These are phyloP conservation scores for Pichia nakasei DNA, from an alignment of 805 yeast species.

Conservation along the genomic window DNA sequence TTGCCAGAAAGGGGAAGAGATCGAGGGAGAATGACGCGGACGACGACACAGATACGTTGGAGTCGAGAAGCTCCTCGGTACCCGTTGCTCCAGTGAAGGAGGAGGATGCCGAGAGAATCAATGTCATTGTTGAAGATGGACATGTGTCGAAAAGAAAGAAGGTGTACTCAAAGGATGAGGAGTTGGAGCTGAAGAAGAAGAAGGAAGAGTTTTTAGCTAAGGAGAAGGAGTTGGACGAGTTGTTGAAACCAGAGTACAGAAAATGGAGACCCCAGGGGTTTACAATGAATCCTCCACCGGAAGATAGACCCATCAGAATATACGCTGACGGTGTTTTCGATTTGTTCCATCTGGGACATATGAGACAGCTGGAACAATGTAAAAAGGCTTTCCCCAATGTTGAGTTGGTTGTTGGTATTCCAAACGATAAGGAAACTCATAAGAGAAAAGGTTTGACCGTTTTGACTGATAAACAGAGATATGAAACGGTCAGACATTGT, in stretches of 20 bases:
- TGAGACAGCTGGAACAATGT: slow-evolving; percentile 96
- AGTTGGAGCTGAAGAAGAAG: slow-evolving; percentile 18
- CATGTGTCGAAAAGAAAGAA: slow-evolving; percentile 5
- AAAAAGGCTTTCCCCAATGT: slow-evolving; percentile 85
- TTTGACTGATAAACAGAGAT: slow-evolving; percentile 75
- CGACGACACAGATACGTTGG: neutral
- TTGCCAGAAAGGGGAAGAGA: slow-evolving; percentile 6
- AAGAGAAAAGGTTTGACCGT: slow-evolving; percentile 91
- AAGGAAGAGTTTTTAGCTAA: slow-evolving; percentile 23
- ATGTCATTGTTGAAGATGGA: neutral
- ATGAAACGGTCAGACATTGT: slow-evolving; percentile 88
- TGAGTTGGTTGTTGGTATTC: slow-evolving; percentile 81
- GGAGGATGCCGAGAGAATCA: neutral
- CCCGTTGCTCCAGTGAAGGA: neutral
- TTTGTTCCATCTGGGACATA: slow-evolving; percentile 92
- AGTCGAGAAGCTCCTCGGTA: neutral
- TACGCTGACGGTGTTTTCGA: slow-evolving; percentile 99
- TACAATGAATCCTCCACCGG: slow-evolving; percentile 73
- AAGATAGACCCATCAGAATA: slow-evolving; percentile 78
- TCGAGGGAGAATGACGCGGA: slow-evolving; percentile 1
- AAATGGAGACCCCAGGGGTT: slow-evolving; percentile 76
- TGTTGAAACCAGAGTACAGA: slow-evolving; percentile 59
- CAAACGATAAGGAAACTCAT: slow-evolving; percentile 86
- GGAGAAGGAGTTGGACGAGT: slow-evolving; percentile 55
- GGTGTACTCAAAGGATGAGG: slow-evolving; percentile 15